Percentiles rank a stretch among this genome's conserved stretches.
Conservation (phyloP, 1,284 basidiomycete genomes). For the Leccinum subfulvum region DNA sequence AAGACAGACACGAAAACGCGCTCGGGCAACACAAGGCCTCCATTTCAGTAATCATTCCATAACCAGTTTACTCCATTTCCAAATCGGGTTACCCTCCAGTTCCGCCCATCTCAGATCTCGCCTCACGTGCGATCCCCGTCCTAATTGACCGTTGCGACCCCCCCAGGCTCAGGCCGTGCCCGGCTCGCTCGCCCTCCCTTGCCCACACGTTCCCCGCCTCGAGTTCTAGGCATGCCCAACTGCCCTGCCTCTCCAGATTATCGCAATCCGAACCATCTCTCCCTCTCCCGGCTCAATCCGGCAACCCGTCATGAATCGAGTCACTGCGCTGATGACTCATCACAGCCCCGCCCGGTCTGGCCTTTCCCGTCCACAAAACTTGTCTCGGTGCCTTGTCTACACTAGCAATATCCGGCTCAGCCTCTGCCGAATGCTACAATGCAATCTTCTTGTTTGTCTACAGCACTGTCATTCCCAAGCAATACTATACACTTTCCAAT, state of each 20-base stretch:
- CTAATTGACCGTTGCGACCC: slow-evolving; percentile 3
- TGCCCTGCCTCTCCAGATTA: slow-evolving; percentile 24
- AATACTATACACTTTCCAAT: neutral
- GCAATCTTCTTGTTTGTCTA: neutral
- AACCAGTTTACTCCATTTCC: slow-evolving; percentile 21
- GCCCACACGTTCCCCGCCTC: slow-evolving; percentile 33
- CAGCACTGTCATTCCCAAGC: neutral
- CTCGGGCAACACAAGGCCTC: slow-evolving; percentile 24
- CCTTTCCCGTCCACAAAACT: neutral
- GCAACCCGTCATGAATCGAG: neutral
- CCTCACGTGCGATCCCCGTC: slow-evolving; percentile 27
- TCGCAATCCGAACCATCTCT: slow-evolving; percentile 26
- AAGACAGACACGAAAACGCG: slow-evolving; percentile 28
- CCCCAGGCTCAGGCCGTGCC: slow-evolving; percentile 10
- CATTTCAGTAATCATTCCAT: slow-evolving; percentile 34
- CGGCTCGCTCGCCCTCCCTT: slow-evolving; percentile 17
- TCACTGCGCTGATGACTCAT: slow-evolving; percentile 22
- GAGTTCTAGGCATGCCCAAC: slow-evolving; percentile 26
- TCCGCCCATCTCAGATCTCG: slow-evolving; percentile 31
- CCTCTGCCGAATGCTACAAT: neutral
- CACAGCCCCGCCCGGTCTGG: slow-evolving; percentile 10
- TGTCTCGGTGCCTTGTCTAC: slow-evolving; percentile 23
- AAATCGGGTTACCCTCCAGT: slow-evolving; percentile 12
- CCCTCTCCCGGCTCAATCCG: neutral
- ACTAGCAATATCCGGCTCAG: neutral